Evolutionary conservation across 306 rosid species (phyloP).

Genomic region (Casuarina glauca): DNA sequence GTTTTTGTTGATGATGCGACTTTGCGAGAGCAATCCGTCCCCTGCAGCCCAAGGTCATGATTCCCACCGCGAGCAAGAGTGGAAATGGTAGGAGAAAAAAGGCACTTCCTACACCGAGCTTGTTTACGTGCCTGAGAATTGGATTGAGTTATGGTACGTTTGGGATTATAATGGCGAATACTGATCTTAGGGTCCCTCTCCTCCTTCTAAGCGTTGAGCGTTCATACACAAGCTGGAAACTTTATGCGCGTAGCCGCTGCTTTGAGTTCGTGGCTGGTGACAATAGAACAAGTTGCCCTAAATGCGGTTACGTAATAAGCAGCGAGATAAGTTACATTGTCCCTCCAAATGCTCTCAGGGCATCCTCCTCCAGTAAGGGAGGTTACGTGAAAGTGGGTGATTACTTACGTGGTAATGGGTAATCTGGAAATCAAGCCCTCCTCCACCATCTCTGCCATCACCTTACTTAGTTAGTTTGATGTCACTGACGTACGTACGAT

Average conservation of each 20-base stretch:
- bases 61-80: no score
- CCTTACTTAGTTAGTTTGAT: constrained; percentile 21
- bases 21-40: no score
- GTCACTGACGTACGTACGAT: constrained; percentile 24
- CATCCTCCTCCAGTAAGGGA: not conserved
- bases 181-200: not conserved
- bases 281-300: not conserved
- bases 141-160: no score
- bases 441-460: constrained; percentile 9
- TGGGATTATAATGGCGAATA: not conserved
- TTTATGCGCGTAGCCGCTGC: not conserved
- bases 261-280: not conserved
- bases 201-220: not conserved
- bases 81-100: no score
- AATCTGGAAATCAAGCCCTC: constrained; percentile 30
- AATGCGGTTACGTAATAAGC: not conserved
- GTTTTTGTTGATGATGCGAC: no score
- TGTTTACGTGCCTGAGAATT: no score
- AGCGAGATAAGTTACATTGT: not conserved
- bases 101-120: no score
- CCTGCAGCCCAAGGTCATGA: no score
- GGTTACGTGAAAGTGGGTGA: constrained; percentile 30
- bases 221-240: not conserved
- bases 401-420: constrained; percentile 40
- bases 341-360: not conserved